Evolutionary conservation across 2,329 filamentous ascomycete species (phyloP), one percentile per base, ranked within the genome.

Genomic region (Neonectria magnoliae): DNA sequence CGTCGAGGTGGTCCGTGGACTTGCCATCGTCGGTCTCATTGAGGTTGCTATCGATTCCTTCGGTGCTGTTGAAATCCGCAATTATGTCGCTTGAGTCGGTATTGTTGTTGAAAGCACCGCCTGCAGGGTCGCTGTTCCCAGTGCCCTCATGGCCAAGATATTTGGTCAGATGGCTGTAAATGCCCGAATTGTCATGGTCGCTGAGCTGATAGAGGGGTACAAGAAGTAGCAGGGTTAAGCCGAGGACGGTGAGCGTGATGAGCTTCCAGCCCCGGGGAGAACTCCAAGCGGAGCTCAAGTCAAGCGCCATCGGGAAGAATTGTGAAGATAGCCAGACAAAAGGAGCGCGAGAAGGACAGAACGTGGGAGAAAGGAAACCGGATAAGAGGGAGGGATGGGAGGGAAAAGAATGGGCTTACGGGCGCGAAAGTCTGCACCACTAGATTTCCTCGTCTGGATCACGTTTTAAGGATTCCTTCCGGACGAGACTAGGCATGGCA

Each of bases 71-170:
- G 18, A 33, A 13, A 33, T 51, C 48, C 2, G 27, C 13, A 18
- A 51, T 18, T 55, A 65, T 52, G 42, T 63, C 60, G 36, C 57
- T 47, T 56, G 69, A 71, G 8, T 56, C 79, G 47, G 77, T 80
- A 38, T 76, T 70, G 53, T 76, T 76, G 66, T 80, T 80, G 31
- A 80, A 73, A 41, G 62, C 66, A 38, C 60, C 60, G 52, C 57
- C 62, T 47, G 64, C 68, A 47, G 70, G 59, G 8, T 80, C 81
- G 62, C 79, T 81, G 70, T 82, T 79, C 68, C 79, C 78, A 57
- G 79, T 73, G 38, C 69, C 70, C 16, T 70, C 71, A 55, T 75
- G 63, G 52, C 70, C 70, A 55, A 77, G 71, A 62, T 77, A 77
- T 36, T 74, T 72, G 50, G 73, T 71, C 38, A 78, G 55, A 53